phyloP scores from a whole-genome alignment of 768 basidiomycete species.

The Lyophyllum atratum region DNA sequence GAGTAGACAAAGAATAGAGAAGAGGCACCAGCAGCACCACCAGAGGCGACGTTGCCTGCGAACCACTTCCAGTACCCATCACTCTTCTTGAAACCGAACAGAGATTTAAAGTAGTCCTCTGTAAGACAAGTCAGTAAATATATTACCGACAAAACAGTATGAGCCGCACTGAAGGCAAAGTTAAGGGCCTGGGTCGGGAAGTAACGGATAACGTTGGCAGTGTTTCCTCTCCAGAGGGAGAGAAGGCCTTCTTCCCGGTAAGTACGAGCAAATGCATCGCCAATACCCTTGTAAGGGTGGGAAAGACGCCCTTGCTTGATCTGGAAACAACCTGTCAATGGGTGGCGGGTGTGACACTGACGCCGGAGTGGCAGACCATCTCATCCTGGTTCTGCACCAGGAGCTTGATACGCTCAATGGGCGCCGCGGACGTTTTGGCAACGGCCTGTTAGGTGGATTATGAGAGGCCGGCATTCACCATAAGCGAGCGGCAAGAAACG shows the following conservation, averaged over 20 bases:
- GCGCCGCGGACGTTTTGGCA: constrained; percentile 98
- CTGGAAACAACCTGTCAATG: constrained; percentile 44
- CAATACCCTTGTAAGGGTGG: constrained; percentile 94
- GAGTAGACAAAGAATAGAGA: constrained; percentile 99
- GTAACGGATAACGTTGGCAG: constrained; percentile 99
- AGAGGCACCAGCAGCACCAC: constrained; percentile 99
- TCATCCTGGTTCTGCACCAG: constrained; percentile 99
- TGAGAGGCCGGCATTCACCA: constrained; percentile 18
- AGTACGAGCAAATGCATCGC: constrained; percentile 89
- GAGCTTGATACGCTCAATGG: constrained; percentile 99
- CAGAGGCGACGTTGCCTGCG: constrained; percentile 95
- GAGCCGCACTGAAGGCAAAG: constrained; percentile 95
- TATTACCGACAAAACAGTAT: background rate
- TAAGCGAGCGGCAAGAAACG: constrained; percentile 25
- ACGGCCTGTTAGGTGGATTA: constrained; percentile 66
- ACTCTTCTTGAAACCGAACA: constrained; percentile 97
- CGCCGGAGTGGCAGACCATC: constrained; percentile 63
- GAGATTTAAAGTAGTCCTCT: constrained; percentile 99
- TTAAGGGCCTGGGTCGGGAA: constrained; percentile 99
- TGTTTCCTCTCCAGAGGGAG: constrained; percentile 99
- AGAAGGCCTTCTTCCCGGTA: constrained; percentile 95
- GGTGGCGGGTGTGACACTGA: background rate
- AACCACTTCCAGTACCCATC: constrained; percentile 99
- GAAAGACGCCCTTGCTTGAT: constrained; percentile 99
- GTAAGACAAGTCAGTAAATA: constrained; percentile 17